phyloP scores from a whole-genome alignment of 139 green algal genomes.

The Chlamydomonas eustigma region DNA sequence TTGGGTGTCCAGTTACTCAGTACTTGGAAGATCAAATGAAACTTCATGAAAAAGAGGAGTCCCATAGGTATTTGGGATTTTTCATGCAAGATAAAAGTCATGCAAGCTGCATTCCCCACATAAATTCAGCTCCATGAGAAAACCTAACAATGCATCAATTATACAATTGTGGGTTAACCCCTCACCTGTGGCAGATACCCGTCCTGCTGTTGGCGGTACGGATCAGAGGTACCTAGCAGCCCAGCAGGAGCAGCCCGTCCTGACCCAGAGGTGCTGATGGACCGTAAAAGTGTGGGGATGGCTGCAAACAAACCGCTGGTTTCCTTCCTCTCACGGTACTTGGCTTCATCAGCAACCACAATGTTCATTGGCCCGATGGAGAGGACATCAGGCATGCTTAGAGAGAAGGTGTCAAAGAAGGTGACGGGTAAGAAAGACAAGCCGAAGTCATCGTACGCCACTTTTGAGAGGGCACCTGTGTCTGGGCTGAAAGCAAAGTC shows the following conservation, averaged over 20 bases:
- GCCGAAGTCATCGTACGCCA: slow-evolving; percentile 74
- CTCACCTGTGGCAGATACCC: slow-evolving; percentile 4
- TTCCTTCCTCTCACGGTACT: slow-evolving; percentile 37
- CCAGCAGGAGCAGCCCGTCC: background rate
- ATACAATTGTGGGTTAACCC: no score
- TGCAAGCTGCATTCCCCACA: no score
- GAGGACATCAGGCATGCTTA: slow-evolving; percentile 33
- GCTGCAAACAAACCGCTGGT: slow-evolving; percentile 35
- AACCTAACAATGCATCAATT: no score
- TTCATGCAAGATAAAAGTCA: no score
- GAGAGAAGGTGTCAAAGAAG: slow-evolving; percentile 56
- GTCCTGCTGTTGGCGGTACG: slow-evolving; percentile 6
- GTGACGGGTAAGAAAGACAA: slow-evolving; percentile 54
- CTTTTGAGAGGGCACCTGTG: slow-evolving; percentile 46
- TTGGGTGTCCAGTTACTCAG: no score
- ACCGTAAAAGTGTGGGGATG: slow-evolving; percentile 34
- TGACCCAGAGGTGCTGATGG: background rate
- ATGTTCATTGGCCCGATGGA: slow-evolving; percentile 22
- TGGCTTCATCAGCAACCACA: slow-evolving; percentile 31
- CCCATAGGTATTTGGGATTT: no score
- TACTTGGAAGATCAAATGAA: no score
- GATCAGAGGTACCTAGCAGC: background rate
- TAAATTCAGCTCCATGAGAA: no score
- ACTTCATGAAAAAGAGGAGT: no score
- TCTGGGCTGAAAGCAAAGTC: slow-evolving; percentile 76